phyloP scores from a whole-genome alignment of 2,329 filamentous ascomycete genomes.

The Parasarocladium wereldwijsianum region DNA sequence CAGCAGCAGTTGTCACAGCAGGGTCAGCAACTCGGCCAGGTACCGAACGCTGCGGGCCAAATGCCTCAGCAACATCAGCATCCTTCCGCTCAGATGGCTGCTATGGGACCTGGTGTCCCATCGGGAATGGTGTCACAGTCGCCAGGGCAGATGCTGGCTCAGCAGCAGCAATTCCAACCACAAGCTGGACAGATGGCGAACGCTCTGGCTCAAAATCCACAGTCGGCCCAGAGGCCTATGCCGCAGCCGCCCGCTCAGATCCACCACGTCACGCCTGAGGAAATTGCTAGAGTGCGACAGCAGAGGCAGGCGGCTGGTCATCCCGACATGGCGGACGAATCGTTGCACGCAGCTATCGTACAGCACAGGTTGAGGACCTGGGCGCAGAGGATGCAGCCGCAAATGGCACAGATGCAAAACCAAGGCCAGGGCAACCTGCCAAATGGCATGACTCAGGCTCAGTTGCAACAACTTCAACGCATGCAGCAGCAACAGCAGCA shows the following conservation, averaged over 20 bases:
- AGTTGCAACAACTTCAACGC: too few species aligned
- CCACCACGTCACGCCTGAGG: conserved; percentile 18
- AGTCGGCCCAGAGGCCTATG: conserved; percentile 9
- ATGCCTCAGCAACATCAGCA: conserved; percentile 14
- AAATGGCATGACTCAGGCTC: conserved; percentile 19
- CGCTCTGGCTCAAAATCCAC: neutral
- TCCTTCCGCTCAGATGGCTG: too few species aligned
- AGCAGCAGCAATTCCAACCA: conserved; percentile 10
- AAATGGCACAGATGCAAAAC: conserved; percentile 6
- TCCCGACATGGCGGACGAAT: too few species aligned
- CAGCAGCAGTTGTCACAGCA: conserved; percentile 11
- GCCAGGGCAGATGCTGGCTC: conserved; percentile 1
- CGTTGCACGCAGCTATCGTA: too few species aligned
- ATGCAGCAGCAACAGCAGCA: conserved; percentile 30
- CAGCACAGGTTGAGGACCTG: conserved; percentile 15
- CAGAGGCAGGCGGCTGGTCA: too few species aligned
- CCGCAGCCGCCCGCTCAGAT: conserved; percentile 15
- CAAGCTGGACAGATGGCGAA: conserved; percentile 7
- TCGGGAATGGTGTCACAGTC: too few species aligned
- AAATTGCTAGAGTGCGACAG: conserved; percentile 18
- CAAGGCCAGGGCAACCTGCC: conserved; percentile 20
- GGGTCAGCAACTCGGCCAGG: too few species aligned
- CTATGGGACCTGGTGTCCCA: too few species aligned
- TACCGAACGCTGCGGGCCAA: conserved; percentile 10
- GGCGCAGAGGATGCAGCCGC: conserved; percentile 9